Conservation (phyloP, 495 filamentous ascomycete genomes). For the Daldinia grandis region DNA sequence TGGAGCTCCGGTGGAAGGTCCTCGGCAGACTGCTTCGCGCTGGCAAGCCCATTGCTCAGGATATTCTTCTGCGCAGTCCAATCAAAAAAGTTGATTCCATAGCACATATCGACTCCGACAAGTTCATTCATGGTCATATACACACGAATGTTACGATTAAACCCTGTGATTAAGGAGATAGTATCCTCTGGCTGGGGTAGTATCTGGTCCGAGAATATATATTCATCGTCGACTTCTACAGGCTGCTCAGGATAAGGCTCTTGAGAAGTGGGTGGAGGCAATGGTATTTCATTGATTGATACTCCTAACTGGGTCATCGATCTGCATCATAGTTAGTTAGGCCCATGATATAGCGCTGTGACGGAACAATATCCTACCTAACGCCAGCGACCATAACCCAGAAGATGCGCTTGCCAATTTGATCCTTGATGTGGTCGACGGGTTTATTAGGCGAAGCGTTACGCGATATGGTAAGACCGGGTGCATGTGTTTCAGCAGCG, state of each 20-base stretch:
- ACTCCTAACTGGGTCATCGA: conserved; percentile 76
- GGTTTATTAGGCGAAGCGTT: conserved; percentile 47
- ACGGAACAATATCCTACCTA: conserved; percentile 49
- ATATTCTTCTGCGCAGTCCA: conserved; percentile 75
- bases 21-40: conserved; percentile 67
- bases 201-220: conserved; percentile 69
- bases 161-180: conserved; percentile 72
- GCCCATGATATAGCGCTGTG: conserved; percentile 2
- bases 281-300: conserved; percentile 66
- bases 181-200: conserved; percentile 68
- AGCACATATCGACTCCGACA: conserved; percentile 74
- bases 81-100: conserved; percentile 72
- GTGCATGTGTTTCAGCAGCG: background rate
- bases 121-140: conserved; percentile 75
- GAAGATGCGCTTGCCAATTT: conserved; percentile 80
- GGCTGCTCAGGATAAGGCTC: conserved; percentile 85
- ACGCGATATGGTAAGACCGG: conserved; percentile 8
- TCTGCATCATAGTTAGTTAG: conserved; percentile 43
- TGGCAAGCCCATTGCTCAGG: conserved; percentile 67
- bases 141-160: conserved; percentile 78
- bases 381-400: conserved; percentile 77
- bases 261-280: conserved; percentile 74
- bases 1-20: conserved; percentile 68
- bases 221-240: conserved; percentile 80
- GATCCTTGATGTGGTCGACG: conserved; percentile 75